Evolutionary conservation across 1,284 basidiomycete genomes (phyloP).

Genomic region (Tilletia setariae): DNA sequence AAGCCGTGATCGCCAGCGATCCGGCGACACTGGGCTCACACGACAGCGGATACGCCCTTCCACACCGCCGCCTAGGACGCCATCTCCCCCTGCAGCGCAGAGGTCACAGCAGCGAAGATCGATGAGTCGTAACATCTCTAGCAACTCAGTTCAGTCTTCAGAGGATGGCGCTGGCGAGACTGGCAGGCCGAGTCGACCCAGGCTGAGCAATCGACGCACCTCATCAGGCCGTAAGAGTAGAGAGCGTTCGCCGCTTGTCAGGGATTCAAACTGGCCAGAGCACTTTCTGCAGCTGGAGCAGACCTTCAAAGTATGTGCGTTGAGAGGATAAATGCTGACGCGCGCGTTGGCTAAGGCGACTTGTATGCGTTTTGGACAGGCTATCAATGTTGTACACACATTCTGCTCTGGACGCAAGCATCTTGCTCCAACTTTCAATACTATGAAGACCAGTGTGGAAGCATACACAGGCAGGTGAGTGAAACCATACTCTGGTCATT

Average conservation of each 20-base stretch:
- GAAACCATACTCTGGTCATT: not conserved
- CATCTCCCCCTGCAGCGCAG: not conserved
- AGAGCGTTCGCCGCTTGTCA: slow-evolving; percentile 17
- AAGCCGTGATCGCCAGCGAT: no score
- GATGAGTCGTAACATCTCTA: not conserved
- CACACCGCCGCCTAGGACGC: not conserved
- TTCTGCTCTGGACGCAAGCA: slow-evolving; percentile 80
- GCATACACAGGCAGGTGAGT: slow-evolving; percentile 67
- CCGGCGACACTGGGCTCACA: not conserved
- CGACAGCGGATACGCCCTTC: not conserved
- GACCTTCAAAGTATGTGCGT: slow-evolving; percentile 50
- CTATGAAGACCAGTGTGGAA: slow-evolving; percentile 74
- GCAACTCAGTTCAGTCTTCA: not conserved
- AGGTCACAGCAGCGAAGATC: not conserved
- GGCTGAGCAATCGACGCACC: not conserved
- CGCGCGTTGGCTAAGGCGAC: not conserved
- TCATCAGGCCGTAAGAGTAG: not conserved
- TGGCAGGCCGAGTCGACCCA: not conserved
- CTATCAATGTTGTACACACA: slow-evolving; percentile 82
- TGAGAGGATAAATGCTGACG: not conserved
- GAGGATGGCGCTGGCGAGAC: not conserved
- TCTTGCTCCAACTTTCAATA: slow-evolving; percentile 74
- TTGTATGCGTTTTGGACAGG: slow-evolving; percentile 57
- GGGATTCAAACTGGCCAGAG: slow-evolving; percentile 50
- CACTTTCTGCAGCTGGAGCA: slow-evolving; percentile 55